Evolutionary conservation across 148 eudicot genomes (phyloP), one percentile per base, ranked within the genome.

Genomic region (Pharnaceum exiguum): DNA sequence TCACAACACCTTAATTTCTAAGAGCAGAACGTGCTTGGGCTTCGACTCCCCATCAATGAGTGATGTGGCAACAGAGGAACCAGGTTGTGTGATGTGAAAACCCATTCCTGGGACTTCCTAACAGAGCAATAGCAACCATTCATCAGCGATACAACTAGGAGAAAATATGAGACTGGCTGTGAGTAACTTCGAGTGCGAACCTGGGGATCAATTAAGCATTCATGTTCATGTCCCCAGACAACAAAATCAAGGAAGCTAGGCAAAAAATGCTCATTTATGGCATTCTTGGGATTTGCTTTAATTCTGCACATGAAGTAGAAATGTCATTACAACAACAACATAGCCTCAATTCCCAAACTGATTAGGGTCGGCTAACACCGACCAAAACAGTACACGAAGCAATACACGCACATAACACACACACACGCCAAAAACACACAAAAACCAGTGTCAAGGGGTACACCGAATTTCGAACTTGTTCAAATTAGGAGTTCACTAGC

Each of bases 21-120:
- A 74, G 55, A 93, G 95, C 65, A 93, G 89, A 51, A 89, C 96
- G 60, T 93, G 99, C 63, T 93, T 93, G 52, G 88, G 86, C 67
- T 83, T 93, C 52, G 99, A 86, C 71, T 93, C 99, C 56, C 99
- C 99, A 43, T 93, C 96, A 62, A 93, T 93, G 37, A 93, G 79
- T 12, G 99, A 93, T 67, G 99, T 93, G 58, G 96, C 99, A 73
- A 93, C 91, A 61, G 96, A 89, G 68, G 99, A 93, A 61, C 99
- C 99, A 62, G 99, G 99, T 71, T 93, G 99, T 35, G 99, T 93
- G 59, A 93, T 84, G 69, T 93, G 99, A 63, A 93, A 93, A 47
- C 99, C 99, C 99, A 93, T 93, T 37, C 99, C 99, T 5, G 99
- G 73, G 74, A 89, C 91, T 80, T 93, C 99, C 99, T 93, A n/a